Evolutionary conservation across 495 filamentous ascomycete genomes (phyloP), one percentile per base, ranked within the genome.

Genomic region (Penicillium lagena): DNA sequence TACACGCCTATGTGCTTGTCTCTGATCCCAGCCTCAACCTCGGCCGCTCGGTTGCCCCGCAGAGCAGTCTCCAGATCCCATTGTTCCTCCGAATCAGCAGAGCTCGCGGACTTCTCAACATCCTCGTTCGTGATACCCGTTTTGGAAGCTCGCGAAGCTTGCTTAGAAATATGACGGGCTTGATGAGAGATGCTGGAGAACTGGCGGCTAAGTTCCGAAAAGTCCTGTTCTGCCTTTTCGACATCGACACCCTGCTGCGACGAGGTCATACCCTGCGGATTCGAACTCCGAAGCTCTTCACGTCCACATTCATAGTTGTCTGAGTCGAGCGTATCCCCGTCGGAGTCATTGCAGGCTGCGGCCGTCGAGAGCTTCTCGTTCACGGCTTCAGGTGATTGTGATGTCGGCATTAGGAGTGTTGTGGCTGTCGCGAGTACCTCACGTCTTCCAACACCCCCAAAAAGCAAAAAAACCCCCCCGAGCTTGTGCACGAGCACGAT

Each of bases 1-100:
- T 29, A 38, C 62, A 39, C 39, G 72, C 75, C 83, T 37, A 90
- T 82, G 42, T 82, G 78, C 65, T 95, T 95, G 14, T 80, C 71
- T 53, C 80, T 80, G 52, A 93, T 91, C 3, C 89, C 89, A 9
- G 85, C 81, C 43, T 81, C 80, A 39, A 76, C 71, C 51, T 89
- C 86, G n/a, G 82, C 78, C 33, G 63, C 76, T 40, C 83, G 72
- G 35, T 79, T 79, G 3, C 88, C 87, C 30, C 83, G 70, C 49
- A 95, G 63, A 11, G 81, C 76, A 1, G 62, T 58, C 53, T 90
- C 86, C 32, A 95, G 63, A 50, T 93, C 78, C 63, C 90, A 95
- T 12, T 66, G 68, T 38, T 81, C 82, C 4, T 73, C 70, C 3
- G 70, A 67, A 2, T 63, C 63, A 7, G 73, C 76, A 7, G 68